phyloP scores from a whole-genome alignment of 2,329 filamentous ascomycete genomes.

The Cyphellophora attinorum region DNA sequence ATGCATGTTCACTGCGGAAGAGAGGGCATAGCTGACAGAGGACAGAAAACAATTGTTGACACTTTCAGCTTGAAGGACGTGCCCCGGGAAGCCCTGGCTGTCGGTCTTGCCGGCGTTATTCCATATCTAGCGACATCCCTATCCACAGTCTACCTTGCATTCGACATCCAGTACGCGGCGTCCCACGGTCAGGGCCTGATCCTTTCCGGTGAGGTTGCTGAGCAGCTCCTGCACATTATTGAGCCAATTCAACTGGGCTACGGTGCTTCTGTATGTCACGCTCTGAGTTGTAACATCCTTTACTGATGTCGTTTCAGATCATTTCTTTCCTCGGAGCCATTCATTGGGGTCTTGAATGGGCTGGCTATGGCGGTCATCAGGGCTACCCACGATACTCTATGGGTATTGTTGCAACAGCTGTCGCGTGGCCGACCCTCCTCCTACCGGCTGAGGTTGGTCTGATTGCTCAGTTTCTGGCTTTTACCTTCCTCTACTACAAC shows the following conservation, averaged over 20 bases:
- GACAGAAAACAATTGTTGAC: conserved; percentile 55
- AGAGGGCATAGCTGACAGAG: conserved; percentile 1
- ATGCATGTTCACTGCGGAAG: conserved; percentile 19
- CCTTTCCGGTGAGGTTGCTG: conserved; percentile 61
- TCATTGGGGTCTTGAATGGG: conserved; percentile 88
- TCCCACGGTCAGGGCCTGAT: conserved; percentile 52
- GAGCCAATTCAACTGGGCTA: conserved; percentile 88
- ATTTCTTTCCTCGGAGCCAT: conserved; percentile 89
- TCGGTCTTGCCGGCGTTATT: conserved; percentile 68
- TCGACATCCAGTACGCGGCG: conserved; percentile 64
- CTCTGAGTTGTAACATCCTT: conserved; percentile 3
- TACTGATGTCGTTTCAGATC: conserved; percentile 43
- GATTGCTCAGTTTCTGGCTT: conserved; percentile 75
- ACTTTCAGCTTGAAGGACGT: conserved; percentile 58
- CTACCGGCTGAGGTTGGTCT: conserved; percentile 77
- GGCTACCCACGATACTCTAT: conserved; percentile 75
- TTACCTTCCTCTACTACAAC: conserved; percentile 76
- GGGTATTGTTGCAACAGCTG: conserved; percentile 65
- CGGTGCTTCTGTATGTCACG: conserved; percentile 61
- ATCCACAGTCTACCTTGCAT: conserved; percentile 72
- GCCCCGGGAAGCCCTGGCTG: conserved; percentile 56
- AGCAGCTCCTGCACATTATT: conserved; percentile 60
- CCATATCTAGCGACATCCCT: conserved; percentile 80
- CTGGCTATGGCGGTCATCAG: conserved; percentile 55
- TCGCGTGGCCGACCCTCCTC: conserved; percentile 84